Evolutionary conservation across 106 monocot genomes (phyloP), one percentile per base, ranked within the genome.

Genomic region (Acanthochlamys bracteata): DNA sequence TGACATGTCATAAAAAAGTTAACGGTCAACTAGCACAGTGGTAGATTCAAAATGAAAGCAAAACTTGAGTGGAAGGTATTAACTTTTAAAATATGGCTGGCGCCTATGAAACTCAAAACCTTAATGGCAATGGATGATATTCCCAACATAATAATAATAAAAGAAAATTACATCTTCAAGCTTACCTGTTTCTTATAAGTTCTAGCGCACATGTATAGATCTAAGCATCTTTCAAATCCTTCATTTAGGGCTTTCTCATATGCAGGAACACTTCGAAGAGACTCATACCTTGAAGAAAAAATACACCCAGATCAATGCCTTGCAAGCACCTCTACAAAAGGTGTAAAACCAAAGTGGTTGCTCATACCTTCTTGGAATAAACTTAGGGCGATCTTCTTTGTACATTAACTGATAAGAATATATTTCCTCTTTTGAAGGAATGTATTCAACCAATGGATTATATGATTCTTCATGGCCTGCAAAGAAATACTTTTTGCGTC

Each of bases 341-440:
- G 63, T 33, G 0, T 57, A 33, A 26, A 20, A 63, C 12, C 42
- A 21, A 11, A 56, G 25, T 60, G n/a, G 20, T n/a, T 19, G 19
- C 7, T 13, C 64, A 54, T 61, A 89, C 98, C 84, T 83, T 73
- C 66, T 92, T 25, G 98, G 98, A 69, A 99, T 99, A 73, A 89
- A 99, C 52, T 99, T 92, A 51, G 92, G 98, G 24, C 98, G 85
- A 60, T 99, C 98, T 73, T 99, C 98, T 73, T 99, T 92, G 72
- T 72, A 83, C 88, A 92, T 89, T 42, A 99, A 70, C 69, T 92
- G 83, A 60, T 99, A 99, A 12, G 98, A 78, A 74, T 92, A 83
- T 21, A 92, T 83, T 63, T 99, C 98, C 65, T 99, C 89, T 78
- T 92, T 80, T 9, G 92, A 86, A 66, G 98, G 98, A 20, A 99